Conservation (phyloP, 1,284 basidiomycete species). For the Calocybe gambosa region DNA sequence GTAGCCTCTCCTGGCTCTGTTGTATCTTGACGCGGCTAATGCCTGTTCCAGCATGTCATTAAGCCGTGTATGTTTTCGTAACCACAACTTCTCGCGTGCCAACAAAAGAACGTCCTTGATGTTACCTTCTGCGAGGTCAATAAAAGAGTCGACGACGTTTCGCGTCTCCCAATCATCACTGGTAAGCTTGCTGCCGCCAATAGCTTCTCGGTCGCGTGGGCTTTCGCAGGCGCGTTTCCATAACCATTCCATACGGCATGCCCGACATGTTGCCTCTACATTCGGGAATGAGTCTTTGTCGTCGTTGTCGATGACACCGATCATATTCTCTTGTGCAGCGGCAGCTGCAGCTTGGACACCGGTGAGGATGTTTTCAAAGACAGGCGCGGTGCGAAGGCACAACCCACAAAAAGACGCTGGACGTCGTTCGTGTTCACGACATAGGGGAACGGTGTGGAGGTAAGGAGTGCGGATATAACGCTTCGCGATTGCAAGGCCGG, state of each 20-base stretch:
- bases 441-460: conserved; percentile 47
- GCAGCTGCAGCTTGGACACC: conserved; percentile 12
- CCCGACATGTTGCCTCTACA: conserved; percentile 58
- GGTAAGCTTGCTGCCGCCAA: conserved; percentile 42
- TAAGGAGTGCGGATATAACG: conserved; percentile 32
- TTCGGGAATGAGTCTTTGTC: conserved; percentile 62
- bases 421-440: conserved; percentile 56
- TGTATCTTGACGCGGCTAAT: conserved; percentile 51
- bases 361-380: conserved; percentile 27
- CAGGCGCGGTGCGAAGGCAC: conserved; percentile 57
- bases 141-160: conserved; percentile 49
- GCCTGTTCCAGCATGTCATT: conserved; percentile 60
- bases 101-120: conserved; percentile 53
- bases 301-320: conserved; percentile 60
- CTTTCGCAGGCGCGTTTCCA: conserved; percentile 46
- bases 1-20: conserved; percentile 14
- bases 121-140: conserved; percentile 67
- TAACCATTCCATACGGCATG: conserved; percentile 55
- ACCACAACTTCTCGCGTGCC: conserved; percentile 65
- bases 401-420: conserved; percentile 53
- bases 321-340: conserved; percentile 28
- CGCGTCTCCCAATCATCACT: conserved; percentile 62
- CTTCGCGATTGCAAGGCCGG: conserved; percentile 47
- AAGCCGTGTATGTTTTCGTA: conserved; percentile 57
- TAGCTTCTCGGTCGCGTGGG: conserved; percentile 48